phyloP scores from a whole-genome alignment of 2,329 filamentous ascomycete species.

The Arthroderma sp. region DNA sequence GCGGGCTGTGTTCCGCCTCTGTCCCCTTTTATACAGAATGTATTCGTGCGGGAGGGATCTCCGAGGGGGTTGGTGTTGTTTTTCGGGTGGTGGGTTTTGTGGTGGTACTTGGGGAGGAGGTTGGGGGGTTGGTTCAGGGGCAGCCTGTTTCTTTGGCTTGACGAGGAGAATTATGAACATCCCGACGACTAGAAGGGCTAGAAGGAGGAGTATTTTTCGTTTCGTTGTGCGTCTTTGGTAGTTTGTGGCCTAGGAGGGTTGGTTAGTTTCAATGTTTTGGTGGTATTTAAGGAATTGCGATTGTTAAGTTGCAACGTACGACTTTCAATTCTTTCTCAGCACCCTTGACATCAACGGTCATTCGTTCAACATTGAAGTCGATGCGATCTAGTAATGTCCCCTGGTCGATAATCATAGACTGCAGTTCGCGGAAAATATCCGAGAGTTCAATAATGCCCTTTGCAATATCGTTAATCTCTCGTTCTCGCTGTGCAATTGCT shows the following conservation, averaged over 20 bases:
- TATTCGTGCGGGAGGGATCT: background rate
- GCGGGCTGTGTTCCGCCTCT: background rate
- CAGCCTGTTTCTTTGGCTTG: slow-evolving; percentile 52
- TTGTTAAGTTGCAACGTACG: slow-evolving; percentile 31
- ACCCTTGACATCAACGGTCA: slow-evolving; percentile 83
- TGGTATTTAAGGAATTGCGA: background rate
- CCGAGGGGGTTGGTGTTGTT: background rate
- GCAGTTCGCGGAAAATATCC: slow-evolving; percentile 91
- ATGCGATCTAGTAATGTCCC: slow-evolving; percentile 86
- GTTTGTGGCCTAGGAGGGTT: slow-evolving; percentile 48
- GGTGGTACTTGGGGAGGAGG: slow-evolving; percentile 16
- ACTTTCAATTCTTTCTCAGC: slow-evolving; percentile 87
- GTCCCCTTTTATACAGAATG: background rate
- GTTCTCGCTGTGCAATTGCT: slow-evolving; percentile 79
- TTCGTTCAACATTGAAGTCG: slow-evolving; percentile 95
- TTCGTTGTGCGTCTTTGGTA: slow-evolving; percentile 86
- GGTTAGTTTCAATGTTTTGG: background rate
- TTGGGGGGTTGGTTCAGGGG: slow-evolving; percentile 18
- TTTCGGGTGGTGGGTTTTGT: slow-evolving; percentile 13
- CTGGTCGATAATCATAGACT: slow-evolving; percentile 89
- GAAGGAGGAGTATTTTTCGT: slow-evolving; percentile 81
- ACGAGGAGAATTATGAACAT: slow-evolving; percentile 73
- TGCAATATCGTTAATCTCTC: slow-evolving; percentile 94
- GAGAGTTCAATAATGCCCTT: slow-evolving; percentile 95
- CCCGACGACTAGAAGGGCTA: slow-evolving; percentile 70